Base-by-base conservation (phyloP, 306 rosid species). In the Vachellia pachyceras region DNA sequence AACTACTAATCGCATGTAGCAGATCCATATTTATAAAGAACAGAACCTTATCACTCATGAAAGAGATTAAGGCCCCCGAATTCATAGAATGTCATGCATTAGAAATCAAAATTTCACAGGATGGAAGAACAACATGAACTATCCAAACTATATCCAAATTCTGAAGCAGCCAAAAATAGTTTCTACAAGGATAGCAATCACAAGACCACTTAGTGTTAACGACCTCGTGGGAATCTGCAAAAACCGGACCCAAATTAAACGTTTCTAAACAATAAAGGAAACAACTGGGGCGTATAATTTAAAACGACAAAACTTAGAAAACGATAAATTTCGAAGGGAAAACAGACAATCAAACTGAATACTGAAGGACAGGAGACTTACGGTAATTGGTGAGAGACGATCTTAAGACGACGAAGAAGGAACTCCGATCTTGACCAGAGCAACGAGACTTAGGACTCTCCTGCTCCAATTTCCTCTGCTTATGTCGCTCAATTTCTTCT, bases 371-470 rank as follows among this genome's bases (percentile, higher is more conserved):
- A 70, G 23, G 54, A 44, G 11, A 70, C 75, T 70, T 58, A 70
- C 75, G 2, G 22, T 33, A 23, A 46, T 70, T 5, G 20, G 10
- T 5, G 54, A 42, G 40, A 13, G 13, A 70, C 39, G 75, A 70
- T 70, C 75, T 23, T 13, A 18, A 70, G 39, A 70, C 14, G 39
- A 70, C 14, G 58, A 7, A 14, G 17, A 37, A 37, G 47, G 46
- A 37, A 66, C 29, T 69, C 55, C 74, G 54, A 69, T 69, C 37
- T 37, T 22, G 29, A 42, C 74, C 20, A 44, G 22, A 45, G 57
- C 57, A 12, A 25, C 5, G n/a, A 45, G 20, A 45, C 6, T 70
- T 70, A 40, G 40, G 57, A 70, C 39, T 70, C 57, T 70, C 57
- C 57, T 6, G 75, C 55, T 23, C 39, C 39, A 22, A 44, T 40